Evolutionary conservation across 495 filamentous ascomycete species (phyloP), one percentile per base, ranked within the genome.

Genomic region (Xanthoparmelia taractica): DNA sequence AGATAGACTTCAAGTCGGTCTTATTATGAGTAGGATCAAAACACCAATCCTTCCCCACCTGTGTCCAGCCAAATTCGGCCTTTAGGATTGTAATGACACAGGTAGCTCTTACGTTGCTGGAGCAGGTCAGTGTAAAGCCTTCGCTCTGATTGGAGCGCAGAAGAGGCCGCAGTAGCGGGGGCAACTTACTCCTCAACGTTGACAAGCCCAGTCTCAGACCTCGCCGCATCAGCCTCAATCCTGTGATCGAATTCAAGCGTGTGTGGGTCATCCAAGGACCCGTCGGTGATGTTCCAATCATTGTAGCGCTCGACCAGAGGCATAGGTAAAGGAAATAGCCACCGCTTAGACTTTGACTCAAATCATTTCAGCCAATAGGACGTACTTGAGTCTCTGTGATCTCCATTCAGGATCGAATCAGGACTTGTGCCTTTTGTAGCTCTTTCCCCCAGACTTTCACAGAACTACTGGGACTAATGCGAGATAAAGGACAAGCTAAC

Each of bases 231-330:
- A 29, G 56, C 56, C 4, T 58, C 56, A 58, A 58, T 23, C n/a
- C 56, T 36, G 25, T 58, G 56, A 23, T 58, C 56, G 29, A 58
- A 58, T 6, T 23, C 18, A 36, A 58, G 33, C 33, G 56, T 58
- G 25, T 58, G 33, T 29, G 56, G 56, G 23, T 58, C 56, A 58
- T 58, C 33, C 8, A 25, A 41, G 34, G 56, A 58, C 15, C 56
- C 18, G 23, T 58, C 56, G 20, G 37, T 11, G n/a, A 41, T 25
- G 20, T 58, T 5, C 56, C 56, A 58, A 36, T 58, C 56, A 58
- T 41, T 41, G 25, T 58, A 58, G 18, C 56, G 31, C 11, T 58
- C 56, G 0, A 38, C 56, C 37, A 38, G 37, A 41, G 56, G 56
- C 56, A 58, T 58, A 1, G 2, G 27, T 20, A 17, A 3, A 31